Evolutionary conservation across 2,329 filamentous ascomycete species (phyloP).

Genomic region (Trichoderma atrobrunneum): DNA sequence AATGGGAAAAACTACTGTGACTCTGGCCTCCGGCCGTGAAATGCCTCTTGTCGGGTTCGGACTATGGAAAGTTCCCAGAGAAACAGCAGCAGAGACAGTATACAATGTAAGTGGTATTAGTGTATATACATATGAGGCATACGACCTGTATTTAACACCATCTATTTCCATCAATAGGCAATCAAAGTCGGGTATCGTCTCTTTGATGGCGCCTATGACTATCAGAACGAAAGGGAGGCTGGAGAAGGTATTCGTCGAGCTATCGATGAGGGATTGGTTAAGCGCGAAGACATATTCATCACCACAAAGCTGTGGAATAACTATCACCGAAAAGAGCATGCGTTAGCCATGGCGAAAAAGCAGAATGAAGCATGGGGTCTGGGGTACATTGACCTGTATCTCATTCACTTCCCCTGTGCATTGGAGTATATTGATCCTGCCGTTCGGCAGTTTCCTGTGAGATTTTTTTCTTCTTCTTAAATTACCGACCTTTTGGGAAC

Average conservation of each 20-base stretch:
- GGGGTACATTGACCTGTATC: constrained; percentile 83
- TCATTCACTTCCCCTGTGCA: constrained; percentile 64
- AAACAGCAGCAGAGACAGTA: constrained; percentile 51
- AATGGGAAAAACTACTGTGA: neutral
- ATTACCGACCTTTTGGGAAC: neutral
- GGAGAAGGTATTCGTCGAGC: constrained; percentile 60
- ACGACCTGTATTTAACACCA: neutral
- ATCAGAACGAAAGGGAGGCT: constrained; percentile 64
- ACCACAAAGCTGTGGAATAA: constrained; percentile 89
- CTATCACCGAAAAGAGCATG: constrained; percentile 75
- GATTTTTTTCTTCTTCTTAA: neutral
- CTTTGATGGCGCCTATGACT: constrained; percentile 55
- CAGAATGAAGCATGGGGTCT: constrained; percentile 77
- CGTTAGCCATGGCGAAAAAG: constrained; percentile 68
- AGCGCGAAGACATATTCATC: constrained; percentile 78
- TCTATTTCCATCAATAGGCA: constrained; percentile 21
- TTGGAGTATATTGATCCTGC: constrained; percentile 43
- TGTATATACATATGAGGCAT: neutral
- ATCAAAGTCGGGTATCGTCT: constrained; percentile 54
- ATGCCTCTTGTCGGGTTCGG: constrained; percentile 52
- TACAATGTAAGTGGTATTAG: constrained; percentile 46
- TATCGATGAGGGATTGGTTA: constrained; percentile 57
- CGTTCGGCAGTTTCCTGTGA: constrained; percentile 37
- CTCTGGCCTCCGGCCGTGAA: neutral
- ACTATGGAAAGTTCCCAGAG: constrained; percentile 64